Base-by-base conservation (phyloP, 2,329 filamentous ascomycete species). In the Ophiostoma piceae region DNA sequence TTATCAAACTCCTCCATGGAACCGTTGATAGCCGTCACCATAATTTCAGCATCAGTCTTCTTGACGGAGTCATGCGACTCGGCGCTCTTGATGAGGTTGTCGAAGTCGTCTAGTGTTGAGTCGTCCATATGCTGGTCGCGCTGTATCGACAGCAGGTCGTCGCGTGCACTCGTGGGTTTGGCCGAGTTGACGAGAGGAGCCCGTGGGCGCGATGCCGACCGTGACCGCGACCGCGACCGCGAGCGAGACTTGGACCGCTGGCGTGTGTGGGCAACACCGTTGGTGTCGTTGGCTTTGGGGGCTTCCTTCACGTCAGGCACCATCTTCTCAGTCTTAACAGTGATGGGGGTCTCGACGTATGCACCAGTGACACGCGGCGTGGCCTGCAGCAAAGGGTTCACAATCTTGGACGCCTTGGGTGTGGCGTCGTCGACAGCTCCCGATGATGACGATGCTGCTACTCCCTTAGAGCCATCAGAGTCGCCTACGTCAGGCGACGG, bases 21-120 rank as follows among this genome's bases (percentile, higher is more conserved):
- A n/a, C 43, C 65, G 32, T 16, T 64, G 22, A 66, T 66, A 19
- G 65, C 65, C 65, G 65, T 66, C 8, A 39, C 65, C 65, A 66
- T 26, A n/a, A 66, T 47, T n/a, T 41, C 35, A 11, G 35, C 65
- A 1, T 19, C 57, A 5, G 67, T 16, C 37, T 37, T 22, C 32
- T 43, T 47, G 3, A 14, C 11, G 29, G 51, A 22, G 51, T 26
- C 51, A 26, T 16, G 3, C 12, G 51, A 11, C 9, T 57, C n/a
- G n/a, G 26, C 9, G 11, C 35, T 5, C 7, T 62, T 47, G 12
- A 43, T 76, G 35, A 87, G 77, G 37, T 84, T 82, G 70, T 84
- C 84, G 39, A 87, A 78, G 71, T 87, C 84, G 66, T 88, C 85
- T n/a, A 87, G 76, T 0, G 85, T 87, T 0, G 84, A 86, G 74